Percentiles rank a stretch among this genome's conserved stretches.
These are phyloP conservation scores for Colletotrichum sansevieriae DNA, from an alignment of 2,329 filamentous ascomycete species.

Conservation along the genomic window DNA sequence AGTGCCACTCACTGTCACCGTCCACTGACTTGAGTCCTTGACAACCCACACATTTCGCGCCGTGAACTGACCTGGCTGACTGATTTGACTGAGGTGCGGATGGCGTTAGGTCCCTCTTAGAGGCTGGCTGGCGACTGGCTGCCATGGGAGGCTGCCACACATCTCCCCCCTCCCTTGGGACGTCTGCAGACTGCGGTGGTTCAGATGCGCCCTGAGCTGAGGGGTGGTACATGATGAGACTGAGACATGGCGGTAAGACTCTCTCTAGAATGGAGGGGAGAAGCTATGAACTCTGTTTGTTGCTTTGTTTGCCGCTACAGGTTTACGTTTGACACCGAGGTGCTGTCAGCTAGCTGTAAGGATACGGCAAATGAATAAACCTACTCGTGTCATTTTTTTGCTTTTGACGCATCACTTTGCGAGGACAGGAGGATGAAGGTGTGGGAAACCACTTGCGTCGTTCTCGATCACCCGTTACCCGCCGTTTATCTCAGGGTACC, in stretches of 20 bases:
- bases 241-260: slow-evolving; percentile 40
- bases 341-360: background rate
- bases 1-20: slow-evolving; percentile 14
- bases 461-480: slow-evolving; percentile 2
- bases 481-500: slow-evolving; percentile 1
- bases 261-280: slow-evolving; percentile 19
- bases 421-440: background rate
- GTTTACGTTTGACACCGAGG: background rate
- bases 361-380: slow-evolving; percentile 2
- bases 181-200: slow-evolving; percentile 30
- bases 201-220: slow-evolving; percentile 38
- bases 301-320: slow-evolving; percentile 9
- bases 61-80: slow-evolving; percentile 26
- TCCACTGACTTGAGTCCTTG: slow-evolving; percentile 26
- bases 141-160: slow-evolving; percentile 35
- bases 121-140: slow-evolving; percentile 18
- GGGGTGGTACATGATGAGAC: slow-evolving; percentile 34
- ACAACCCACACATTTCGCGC: slow-evolving; percentile 14
- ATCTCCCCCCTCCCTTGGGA: background rate
- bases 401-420: slow-evolving; percentile 7
- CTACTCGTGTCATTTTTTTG: slow-evolving; percentile 28
- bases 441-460: background rate
- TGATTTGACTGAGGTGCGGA: slow-evolving; percentile 31
- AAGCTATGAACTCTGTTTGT: slow-evolving; percentile 39
- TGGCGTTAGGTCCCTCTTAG: background rate